Conservation (phyloP, 345 rosid species). For the Heritiera fomes region DNA sequence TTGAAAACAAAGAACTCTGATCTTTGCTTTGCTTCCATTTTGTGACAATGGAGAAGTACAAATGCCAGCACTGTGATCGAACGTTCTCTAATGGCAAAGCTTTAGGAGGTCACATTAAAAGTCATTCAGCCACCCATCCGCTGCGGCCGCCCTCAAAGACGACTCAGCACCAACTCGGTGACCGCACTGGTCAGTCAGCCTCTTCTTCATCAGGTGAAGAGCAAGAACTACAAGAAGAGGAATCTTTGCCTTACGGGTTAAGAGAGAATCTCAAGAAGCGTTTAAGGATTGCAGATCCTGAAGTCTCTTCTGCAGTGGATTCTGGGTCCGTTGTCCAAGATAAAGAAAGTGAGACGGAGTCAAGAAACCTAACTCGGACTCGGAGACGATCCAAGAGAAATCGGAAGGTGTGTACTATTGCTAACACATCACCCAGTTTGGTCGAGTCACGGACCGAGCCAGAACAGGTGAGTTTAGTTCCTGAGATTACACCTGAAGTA, state of each 20-base stretch:
- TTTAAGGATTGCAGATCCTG: conserved; percentile 67
- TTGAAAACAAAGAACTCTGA: conserved; percentile 5
- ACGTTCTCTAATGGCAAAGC: conserved; percentile 83
- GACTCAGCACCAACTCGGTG: conserved; percentile 26
- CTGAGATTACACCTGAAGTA: conserved; percentile 66
- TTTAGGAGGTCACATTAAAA: conserved; percentile 94
- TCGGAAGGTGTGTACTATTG: conserved; percentile 19
- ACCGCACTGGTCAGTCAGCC: conserved; percentile 33
- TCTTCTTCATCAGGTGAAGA: conserved; percentile 54
- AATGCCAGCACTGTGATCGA: conserved; percentile 77
- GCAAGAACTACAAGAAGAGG: conserved; percentile 23
- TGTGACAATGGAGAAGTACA: conserved; percentile 64
- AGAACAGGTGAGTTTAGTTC: conserved; percentile 79
- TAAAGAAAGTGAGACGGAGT: conserved; percentile 79
- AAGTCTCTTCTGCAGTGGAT: conserved; percentile 48
- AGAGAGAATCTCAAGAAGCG: conserved; percentile 78
- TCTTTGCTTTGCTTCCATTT: conserved; percentile 22
- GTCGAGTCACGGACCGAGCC: conserved; percentile 41
- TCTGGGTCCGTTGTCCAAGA: conserved; percentile 50
- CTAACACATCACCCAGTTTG: conserved; percentile 28
- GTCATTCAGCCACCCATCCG: conserved; percentile 64
- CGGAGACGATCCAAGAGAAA: conserved; percentile 55
- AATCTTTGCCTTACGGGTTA: conserved; percentile 45
- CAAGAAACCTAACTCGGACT: conserved; percentile 60
- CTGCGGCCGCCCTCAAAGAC: conserved; percentile 33